Conservation (phyloP, 1,284 basidiomycete species). For the Mycosarcoma maydis region DNA sequence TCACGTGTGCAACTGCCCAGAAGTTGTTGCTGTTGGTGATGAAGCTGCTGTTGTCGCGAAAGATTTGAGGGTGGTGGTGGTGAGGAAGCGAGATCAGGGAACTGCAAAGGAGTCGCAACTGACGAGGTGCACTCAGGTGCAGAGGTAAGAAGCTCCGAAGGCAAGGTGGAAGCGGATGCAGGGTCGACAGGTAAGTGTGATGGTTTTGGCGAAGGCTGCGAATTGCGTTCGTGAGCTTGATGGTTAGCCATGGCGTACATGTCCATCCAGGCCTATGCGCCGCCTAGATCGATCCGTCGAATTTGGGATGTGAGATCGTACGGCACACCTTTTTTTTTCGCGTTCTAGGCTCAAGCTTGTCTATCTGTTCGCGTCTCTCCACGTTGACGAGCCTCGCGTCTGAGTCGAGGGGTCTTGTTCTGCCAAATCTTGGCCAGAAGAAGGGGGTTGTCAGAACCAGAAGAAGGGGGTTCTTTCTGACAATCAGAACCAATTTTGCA, state of each 20-base stretch:
- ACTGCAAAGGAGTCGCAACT: not conserved
- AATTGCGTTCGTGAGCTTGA: conserved; percentile 17
- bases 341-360: no score
- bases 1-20: conserved; percentile 17
- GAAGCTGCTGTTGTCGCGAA: conserved; percentile 12
- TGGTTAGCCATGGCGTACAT: conserved; percentile 17
- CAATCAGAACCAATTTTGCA: no score
- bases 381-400: no score
- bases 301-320: conserved; percentile 29
- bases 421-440: no score
- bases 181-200: conserved; percentile 9
- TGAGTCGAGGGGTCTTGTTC: no score
- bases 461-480: no score
- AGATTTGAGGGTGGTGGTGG: not conserved
- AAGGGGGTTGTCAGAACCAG: no score
- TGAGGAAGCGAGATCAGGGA: not conserved
- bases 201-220: conserved; percentile 25
- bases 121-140: conserved; percentile 1
- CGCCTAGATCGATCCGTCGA: not conserved
- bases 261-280: conserved; percentile 7
- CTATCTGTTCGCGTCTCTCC: not conserved
- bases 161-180: conserved; percentile 11
- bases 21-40: not conserved
- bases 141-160: conserved; percentile 1
- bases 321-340: not conserved